phyloP scores from a whole-genome alignment of 139 green algal genomes.

The Chlorella sp. region DNA sequence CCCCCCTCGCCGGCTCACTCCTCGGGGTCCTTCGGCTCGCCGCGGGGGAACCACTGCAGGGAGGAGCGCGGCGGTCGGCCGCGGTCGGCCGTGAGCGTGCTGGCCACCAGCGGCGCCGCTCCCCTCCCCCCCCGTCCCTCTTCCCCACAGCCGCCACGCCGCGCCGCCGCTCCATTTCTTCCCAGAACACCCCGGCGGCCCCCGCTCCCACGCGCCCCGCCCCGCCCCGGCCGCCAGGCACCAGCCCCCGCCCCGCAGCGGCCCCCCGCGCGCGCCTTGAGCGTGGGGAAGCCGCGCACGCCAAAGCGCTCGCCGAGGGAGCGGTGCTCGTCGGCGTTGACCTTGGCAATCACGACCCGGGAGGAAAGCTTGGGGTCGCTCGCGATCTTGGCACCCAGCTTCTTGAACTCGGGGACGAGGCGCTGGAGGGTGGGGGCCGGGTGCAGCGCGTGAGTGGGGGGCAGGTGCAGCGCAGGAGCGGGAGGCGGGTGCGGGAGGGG shows the following conservation, averaged over 20 bases:
- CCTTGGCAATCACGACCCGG: slow-evolving; percentile 80
- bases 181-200: too few relatives aligned
- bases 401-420: slow-evolving; percentile 66
- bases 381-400: slow-evolving; percentile 65
- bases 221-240: slow-evolving; percentile 43
- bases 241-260: slow-evolving; percentile 51
- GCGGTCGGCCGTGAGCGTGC: too few relatives aligned
- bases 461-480: slow-evolving; percentile 85
- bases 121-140: neutral
- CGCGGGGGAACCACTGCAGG: slow-evolving; percentile 27
- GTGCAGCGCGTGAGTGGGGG: too few relatives aligned
- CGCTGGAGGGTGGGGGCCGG: too few relatives aligned
- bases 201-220: neutral
- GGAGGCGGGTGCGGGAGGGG: slow-evolving; percentile 41
- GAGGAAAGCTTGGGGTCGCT: slow-evolving; percentile 66
- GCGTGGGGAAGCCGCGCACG: slow-evolving; percentile 83
- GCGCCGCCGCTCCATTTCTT: neutral
- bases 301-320: slow-evolving; percentile 72
- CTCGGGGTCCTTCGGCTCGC: slow-evolving; percentile 8
- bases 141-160: neutral
- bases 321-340: slow-evolving; percentile 80
- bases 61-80: too few relatives aligned
- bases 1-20: slow-evolving; percentile 2
- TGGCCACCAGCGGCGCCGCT: too few relatives aligned
- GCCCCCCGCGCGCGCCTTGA: slow-evolving; percentile 78